phyloP scores from a whole-genome alignment of 1,284 basidiomycete genomes.

The Cystobasidium pallidum region DNA sequence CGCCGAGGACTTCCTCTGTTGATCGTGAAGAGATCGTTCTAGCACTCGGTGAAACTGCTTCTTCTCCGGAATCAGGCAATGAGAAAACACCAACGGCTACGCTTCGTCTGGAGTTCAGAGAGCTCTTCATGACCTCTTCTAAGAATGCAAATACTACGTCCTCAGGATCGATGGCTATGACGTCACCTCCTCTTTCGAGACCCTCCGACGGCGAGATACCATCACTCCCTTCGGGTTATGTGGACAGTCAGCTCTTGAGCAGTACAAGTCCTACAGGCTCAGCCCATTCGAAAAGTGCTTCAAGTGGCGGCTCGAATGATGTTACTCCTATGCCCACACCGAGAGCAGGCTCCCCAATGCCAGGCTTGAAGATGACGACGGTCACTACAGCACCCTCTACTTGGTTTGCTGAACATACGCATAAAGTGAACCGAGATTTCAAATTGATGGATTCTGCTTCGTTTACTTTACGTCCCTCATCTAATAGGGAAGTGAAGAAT shows the following conservation, averaged over 20 bases:
- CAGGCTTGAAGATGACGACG: constrained; percentile 22
- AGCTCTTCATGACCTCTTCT: constrained; percentile 7
- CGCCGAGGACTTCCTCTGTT: background rate
- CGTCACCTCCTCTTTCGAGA: background rate
- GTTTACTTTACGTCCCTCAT: background rate
- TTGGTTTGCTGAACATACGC: background rate
- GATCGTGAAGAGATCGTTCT: background rate
- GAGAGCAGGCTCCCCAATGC: constrained; percentile 21
- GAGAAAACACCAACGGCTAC: constrained; percentile 32
- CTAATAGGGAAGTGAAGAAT: background rate
- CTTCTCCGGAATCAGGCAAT: background rate
- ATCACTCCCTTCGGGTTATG: background rate
- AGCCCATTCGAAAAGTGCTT: background rate
- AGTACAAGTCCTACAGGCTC: background rate
- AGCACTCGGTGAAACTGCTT: too few relatives aligned
- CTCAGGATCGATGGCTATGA: background rate
- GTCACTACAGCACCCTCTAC: background rate
- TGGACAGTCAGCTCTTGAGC: background rate
- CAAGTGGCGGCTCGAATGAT: constrained; percentile 10
- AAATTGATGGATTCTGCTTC: constrained; percentile 3
- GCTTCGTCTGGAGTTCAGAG: constrained; percentile 5
- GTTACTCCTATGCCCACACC: constrained; percentile 33
- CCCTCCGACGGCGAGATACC: background rate
- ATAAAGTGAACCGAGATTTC: background rate
- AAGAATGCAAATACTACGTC: background rate